Conservation (phyloP, 2,329 filamentous ascomycete genomes). For the Leptographium lundbergii region DNA sequence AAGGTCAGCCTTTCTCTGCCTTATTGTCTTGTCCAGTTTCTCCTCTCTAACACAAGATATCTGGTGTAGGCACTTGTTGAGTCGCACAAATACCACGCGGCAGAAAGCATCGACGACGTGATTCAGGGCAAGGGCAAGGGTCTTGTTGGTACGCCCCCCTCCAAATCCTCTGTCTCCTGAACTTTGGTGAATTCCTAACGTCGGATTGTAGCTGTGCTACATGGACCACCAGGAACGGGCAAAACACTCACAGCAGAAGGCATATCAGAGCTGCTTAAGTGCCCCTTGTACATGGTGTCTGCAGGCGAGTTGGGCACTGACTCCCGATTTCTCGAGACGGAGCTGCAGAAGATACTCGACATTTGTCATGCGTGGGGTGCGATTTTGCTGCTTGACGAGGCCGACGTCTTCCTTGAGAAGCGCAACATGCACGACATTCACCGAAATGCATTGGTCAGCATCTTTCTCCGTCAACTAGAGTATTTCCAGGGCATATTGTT, state of each 20-base stretch:
- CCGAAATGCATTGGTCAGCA: conserved; percentile 45
- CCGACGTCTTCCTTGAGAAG: conserved; percentile 38
- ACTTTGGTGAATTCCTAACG: not conserved
- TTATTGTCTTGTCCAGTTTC: not conserved
- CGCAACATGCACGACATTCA: conserved; percentile 31
- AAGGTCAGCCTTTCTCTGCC: conserved; percentile 25
- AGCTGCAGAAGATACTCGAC: conserved; percentile 32
- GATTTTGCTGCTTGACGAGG: conserved; percentile 39
- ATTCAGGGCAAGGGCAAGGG: conserved; percentile 79
- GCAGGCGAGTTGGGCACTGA: conserved; percentile 35
- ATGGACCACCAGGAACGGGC: conserved; percentile 50
- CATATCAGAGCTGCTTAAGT: conserved; percentile 29
- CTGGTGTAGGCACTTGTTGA: conserved; percentile 54
- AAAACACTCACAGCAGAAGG: conserved; percentile 31
- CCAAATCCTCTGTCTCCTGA: not conserved
- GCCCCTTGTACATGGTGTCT: conserved; percentile 41
- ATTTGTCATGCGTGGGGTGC: conserved; percentile 37
- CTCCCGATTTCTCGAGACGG: conserved; percentile 29
- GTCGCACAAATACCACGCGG: conserved; percentile 70
- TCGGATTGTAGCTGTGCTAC: conserved; percentile 45
- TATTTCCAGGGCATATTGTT: conserved; percentile 90
- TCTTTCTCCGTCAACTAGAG: conserved; percentile 76
- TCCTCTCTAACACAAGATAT: not conserved
- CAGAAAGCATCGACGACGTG: conserved; percentile 71
- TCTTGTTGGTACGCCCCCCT: conserved; percentile 44